Evolutionary conservation across 129 eudicot genomes (phyloP).

Genomic region (Flaveria ramosissima): DNA sequence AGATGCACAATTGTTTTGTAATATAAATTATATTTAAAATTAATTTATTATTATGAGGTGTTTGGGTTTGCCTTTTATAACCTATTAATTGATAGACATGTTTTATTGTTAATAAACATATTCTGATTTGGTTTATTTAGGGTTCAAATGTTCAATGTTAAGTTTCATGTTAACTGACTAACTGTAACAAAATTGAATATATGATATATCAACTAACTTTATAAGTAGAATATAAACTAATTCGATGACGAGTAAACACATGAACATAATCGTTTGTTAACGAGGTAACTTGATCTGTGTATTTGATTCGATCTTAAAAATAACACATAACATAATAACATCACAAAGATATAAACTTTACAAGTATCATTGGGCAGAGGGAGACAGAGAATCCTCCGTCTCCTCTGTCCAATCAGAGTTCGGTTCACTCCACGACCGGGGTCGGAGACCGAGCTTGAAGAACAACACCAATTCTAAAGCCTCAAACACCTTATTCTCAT

Average conservation of each 20-base stretch:
- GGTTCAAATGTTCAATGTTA: no score
- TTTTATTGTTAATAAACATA: no score
- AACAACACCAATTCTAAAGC: constrained; percentile 74
- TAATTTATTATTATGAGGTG: neutral
- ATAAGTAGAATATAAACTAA: no score
- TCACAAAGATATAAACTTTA: neutral
- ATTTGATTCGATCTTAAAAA: neutral
- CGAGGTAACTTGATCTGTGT: no score
- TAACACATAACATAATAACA: no score
- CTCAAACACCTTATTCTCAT: constrained; percentile 64
- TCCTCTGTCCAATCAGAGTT: constrained; percentile 63
- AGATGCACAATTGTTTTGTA: neutral
- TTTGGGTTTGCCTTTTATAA: neutral
- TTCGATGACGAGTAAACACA: no score
- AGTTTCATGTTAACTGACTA: no score
- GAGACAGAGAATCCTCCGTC: constrained; percentile 19
- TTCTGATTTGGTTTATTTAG: no score
- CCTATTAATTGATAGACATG: no score
- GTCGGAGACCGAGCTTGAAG: constrained; percentile 70
- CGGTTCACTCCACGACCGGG: constrained; percentile 88
- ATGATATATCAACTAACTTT: no score
- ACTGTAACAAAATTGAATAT: no score
- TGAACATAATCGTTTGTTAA: no score
- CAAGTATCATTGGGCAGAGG: constrained; percentile 10
- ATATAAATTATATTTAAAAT: neutral